Percentiles rank a stretch among this genome's conserved stretches.
Conservation (phyloP, 768 basidiomycete species). For the Cyclocybe aegerita region DNA sequence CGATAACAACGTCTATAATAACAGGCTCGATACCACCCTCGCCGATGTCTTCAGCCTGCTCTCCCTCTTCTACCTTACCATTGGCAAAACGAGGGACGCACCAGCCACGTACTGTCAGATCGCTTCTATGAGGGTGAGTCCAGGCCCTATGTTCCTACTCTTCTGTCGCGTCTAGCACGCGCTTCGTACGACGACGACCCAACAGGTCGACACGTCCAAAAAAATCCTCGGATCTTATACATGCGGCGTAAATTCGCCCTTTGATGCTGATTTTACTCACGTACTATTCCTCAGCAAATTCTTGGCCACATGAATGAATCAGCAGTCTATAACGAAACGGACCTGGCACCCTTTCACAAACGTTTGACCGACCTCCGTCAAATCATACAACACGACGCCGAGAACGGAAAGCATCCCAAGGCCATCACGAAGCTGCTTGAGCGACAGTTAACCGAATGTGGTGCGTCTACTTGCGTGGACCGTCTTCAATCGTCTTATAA, state of each 20-base stretch:
- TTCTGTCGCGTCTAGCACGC: constrained; percentile 3
- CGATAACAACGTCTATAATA: constrained; percentile 71
- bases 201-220: too few relatives aligned
- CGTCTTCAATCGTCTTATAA: not conserved
- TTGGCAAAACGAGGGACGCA: constrained; percentile 92
- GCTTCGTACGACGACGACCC: too few relatives aligned
- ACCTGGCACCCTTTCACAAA: constrained; percentile 84
- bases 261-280: not conserved
- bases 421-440: constrained; percentile 88
- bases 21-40: constrained; percentile 92
- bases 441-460: constrained; percentile 89
- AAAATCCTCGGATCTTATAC: too few relatives aligned
- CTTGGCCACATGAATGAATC: constrained; percentile 96
- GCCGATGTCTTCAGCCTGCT: constrained; percentile 95
- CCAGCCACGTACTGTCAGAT: constrained; percentile 97
- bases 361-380: constrained; percentile 79
- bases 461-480: constrained; percentile 47
- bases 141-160: constrained; percentile 6
- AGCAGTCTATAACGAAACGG: constrained; percentile 88
- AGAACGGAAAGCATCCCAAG: constrained; percentile 79
- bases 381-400: constrained; percentile 83
- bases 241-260: too few relatives aligned
- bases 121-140: constrained; percentile 91
- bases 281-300: constrained; percentile 65
- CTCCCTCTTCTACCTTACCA: constrained; percentile 96